These are phyloP conservation scores for Pythium phragmitis DNA, from an alignment of 352 stramenopile species.

Conservation along the genomic window DNA sequence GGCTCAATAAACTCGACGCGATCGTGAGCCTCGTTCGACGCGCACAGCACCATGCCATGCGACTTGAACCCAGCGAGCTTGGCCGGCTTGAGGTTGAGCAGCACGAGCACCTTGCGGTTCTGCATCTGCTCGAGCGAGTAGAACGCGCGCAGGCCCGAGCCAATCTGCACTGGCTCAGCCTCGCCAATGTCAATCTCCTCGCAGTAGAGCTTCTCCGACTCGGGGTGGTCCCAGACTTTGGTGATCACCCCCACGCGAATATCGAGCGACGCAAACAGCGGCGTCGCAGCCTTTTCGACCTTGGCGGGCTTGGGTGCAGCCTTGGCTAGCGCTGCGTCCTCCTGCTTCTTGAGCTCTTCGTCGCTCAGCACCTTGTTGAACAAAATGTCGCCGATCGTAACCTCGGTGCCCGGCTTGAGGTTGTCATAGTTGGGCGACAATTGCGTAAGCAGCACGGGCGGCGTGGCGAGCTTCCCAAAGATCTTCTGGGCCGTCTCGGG, in stretches of 20 bases:
- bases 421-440: constrained; percentile 90
- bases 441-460: constrained; percentile 65
- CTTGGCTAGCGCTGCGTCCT: constrained; percentile 44
- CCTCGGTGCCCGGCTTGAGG: constrained; percentile 85
- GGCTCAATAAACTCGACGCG: constrained; percentile 95
- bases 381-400: constrained; percentile 93
- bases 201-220: constrained; percentile 96
- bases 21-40: constrained; percentile 83
- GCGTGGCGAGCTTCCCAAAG: constrained; percentile 94
- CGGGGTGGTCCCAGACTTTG: constrained; percentile 83
- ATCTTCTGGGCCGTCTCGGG: constrained; percentile 89
- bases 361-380: constrained; percentile 92
- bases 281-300: constrained; percentile 62
- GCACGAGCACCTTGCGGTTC: constrained; percentile 92
- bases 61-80: constrained; percentile 97
- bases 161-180: constrained; percentile 92
- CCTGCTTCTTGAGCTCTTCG: constrained; percentile 65
- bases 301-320: constrained; percentile 54
- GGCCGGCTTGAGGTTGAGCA: constrained; percentile 98
- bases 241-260: constrained; percentile 81
- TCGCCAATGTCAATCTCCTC: constrained; percentile 99
- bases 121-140: constrained; percentile 96
- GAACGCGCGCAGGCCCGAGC: constrained; percentile 93
- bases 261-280: constrained; percentile 78
- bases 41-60: constrained; percentile 97